Conservation (phyloP, 345 rosid species). For the rapeseed (Brassica napus) region DNA sequence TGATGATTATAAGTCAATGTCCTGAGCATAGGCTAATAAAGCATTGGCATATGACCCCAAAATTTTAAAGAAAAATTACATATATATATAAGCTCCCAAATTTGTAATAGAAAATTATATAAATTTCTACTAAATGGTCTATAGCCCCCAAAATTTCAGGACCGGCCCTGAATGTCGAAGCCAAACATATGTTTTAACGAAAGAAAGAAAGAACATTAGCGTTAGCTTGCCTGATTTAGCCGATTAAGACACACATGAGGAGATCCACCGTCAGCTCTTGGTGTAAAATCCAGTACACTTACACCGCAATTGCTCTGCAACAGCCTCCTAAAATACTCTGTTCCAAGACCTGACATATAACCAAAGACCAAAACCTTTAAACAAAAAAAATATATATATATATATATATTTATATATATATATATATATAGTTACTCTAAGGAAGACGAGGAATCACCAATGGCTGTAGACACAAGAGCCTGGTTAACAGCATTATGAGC, state of each 20-base stretch:
- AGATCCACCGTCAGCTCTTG: constrained; percentile 60
- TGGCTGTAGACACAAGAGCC: constrained; percentile 85
- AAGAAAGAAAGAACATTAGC: not conserved
- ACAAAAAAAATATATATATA: not conserved
- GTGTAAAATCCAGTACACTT: constrained; percentile 81
- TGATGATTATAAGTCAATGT: not conserved
- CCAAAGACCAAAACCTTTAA: not conserved
- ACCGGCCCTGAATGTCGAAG: not conserved
- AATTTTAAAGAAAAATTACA: too few relatives aligned
- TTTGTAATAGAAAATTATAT: too few relatives aligned
- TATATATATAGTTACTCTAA: not conserved
- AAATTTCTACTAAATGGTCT: too few relatives aligned
- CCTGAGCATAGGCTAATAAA: too few relatives aligned
- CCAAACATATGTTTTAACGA: not conserved
- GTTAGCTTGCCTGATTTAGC: constrained; percentile 59
- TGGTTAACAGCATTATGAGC: constrained; percentile 98
- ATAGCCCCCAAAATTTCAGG: too few relatives aligned
- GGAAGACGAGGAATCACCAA: constrained; percentile 50
- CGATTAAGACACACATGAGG: constrained; percentile 85
- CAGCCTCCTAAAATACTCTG: constrained; percentile 79
- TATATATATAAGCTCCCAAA: too few relatives aligned
- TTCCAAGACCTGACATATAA: constrained; percentile 60
- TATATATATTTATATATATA: too few relatives aligned
- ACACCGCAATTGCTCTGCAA: constrained; percentile 97
- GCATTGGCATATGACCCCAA: too few relatives aligned